phyloP scores from a whole-genome alignment of 148 eudicot species.

The Dianthus caryophyllus region DNA sequence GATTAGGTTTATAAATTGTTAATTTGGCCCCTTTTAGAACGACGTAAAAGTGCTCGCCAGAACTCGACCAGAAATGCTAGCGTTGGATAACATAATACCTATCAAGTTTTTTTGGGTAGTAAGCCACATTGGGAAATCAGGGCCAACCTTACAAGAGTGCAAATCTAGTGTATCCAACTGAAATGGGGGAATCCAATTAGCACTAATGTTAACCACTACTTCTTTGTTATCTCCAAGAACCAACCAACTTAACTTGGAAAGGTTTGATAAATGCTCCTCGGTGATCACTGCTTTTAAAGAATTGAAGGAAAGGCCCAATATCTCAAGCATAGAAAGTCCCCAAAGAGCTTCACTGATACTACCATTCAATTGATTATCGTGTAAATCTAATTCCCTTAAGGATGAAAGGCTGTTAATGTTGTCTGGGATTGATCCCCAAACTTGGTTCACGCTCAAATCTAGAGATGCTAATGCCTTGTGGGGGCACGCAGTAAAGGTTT shows the following conservation, averaged over 20 bases:
- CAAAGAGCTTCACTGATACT: too few relatives aligned
- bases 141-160: slow-evolving; percentile 19
- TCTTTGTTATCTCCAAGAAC: slow-evolving; percentile 21
- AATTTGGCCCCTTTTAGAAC: too few relatives aligned
- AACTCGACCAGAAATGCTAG: slow-evolving; percentile 16
- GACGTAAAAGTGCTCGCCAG: too few relatives aligned
- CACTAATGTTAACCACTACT: slow-evolving; percentile 12
- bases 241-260: slow-evolving; percentile 15
- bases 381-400: too few relatives aligned
- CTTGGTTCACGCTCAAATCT: slow-evolving; percentile 3
- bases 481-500: slow-evolving; percentile 18
- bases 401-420: slow-evolving; percentile 10
- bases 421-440: slow-evolving; percentile 32
- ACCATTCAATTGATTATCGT: too few relatives aligned
- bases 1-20: too few relatives aligned
- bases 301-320: slow-evolving; percentile 18
- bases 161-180: background rate
- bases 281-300: slow-evolving; percentile 24
- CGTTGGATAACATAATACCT: background rate
- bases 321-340: slow-evolving; percentile 24
- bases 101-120: background rate
- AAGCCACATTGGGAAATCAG: slow-evolving; percentile 24
- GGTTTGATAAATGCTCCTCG: slow-evolving; percentile 20
- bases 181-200: slow-evolving; percentile 21
- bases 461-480: slow-evolving; percentile 6